Percentiles rank a stretch among this genome's conserved stretches.
These are phyloP conservation scores for Rhizopogon rudus DNA, from an alignment of 768 basidiomycete species.

Conservation along the genomic window DNA sequence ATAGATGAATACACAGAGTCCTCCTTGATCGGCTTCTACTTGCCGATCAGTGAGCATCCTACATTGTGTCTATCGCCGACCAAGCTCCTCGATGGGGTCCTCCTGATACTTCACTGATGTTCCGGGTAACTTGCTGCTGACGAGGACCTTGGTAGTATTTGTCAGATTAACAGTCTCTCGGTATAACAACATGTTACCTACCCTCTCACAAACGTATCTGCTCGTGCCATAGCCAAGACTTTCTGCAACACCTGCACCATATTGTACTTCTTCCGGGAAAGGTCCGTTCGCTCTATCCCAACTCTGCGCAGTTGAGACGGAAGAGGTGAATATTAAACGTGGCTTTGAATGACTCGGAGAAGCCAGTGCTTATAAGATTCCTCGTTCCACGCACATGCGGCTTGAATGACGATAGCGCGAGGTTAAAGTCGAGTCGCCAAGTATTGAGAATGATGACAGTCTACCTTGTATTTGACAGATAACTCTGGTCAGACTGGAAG, in stretches of 20 bases:
- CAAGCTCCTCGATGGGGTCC: conserved; percentile 30
- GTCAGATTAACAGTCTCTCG: neutral
- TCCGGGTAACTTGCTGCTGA: conserved; percentile 16
- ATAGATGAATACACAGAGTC: no score
- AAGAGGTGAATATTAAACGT: conserved; percentile 37
- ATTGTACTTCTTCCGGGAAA: conserved; percentile 29
- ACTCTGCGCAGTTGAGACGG: conserved; percentile 25
- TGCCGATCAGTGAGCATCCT: no score
- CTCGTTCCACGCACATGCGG: conserved; percentile 30
- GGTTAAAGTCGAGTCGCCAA: conserved; percentile 39
- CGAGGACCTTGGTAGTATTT: conserved; percentile 9
- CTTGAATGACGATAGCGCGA: conserved; percentile 33
- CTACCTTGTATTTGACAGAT: no score
- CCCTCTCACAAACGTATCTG: conserved; percentile 23
- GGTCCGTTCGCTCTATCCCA: conserved; percentile 11
- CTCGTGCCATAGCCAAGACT: conserved; percentile 34
- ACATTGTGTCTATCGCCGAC: no score
- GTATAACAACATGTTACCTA: neutral
- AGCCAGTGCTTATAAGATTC: conserved; percentile 27
- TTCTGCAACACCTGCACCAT: conserved; percentile 23
- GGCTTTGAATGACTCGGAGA: conserved; percentile 23
- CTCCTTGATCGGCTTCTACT: no score
- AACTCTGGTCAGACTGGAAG: no score
- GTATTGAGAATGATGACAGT: conserved; percentile 32
- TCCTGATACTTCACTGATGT: no score